phyloP scores from a whole-genome alignment of 1,284 basidiomycete genomes.

The Cryptococcus deneoformans region DNA sequence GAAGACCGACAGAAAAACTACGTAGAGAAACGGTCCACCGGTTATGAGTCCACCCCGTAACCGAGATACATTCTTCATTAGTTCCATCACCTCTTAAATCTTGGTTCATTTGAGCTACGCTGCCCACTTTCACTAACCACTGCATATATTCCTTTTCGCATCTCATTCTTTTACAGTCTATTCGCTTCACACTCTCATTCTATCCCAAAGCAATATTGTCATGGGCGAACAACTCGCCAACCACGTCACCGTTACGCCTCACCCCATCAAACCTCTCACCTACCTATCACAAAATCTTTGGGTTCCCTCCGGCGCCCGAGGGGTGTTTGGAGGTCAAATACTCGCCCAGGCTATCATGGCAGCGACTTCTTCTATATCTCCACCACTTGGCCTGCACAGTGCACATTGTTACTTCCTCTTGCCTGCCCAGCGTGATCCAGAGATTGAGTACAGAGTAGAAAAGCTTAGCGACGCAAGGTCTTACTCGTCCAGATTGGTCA shows the following conservation, averaged over 20 bases:
- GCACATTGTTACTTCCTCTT: conserved; percentile 55
- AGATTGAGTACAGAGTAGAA: conserved; percentile 82
- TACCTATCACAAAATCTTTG: conserved; percentile 62
- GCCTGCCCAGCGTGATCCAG: conserved; percentile 65
- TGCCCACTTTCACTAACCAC: no score
- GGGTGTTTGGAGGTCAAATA: conserved; percentile 83
- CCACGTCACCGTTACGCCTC: not conserved
- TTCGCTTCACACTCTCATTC: no score
- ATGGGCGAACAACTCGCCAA: not conserved
- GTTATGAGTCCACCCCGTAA: no score
- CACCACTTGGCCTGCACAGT: conserved; percentile 59
- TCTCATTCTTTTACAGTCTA: no score
- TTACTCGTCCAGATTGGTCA: conserved; percentile 59
- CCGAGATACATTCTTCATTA: no score
- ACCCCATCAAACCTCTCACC: not conserved
- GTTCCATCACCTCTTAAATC: no score
- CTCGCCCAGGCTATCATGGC: conserved; percentile 82
- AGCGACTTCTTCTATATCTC: conserved; percentile 69
- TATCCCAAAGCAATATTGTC: no score
- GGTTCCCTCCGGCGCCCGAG: conserved; percentile 63
- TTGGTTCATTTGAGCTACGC: no score
- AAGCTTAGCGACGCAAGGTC: conserved; percentile 64
- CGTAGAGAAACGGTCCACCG: no score
- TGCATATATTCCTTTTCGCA: no score
- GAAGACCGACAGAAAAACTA: no score